Percentiles rank a stretch among this genome's conserved stretches.
These are phyloP conservation scores for Amesomyces nigricolor DNA, from an alignment of 2,329 filamentous ascomycete species.

Conservation along the genomic window DNA sequence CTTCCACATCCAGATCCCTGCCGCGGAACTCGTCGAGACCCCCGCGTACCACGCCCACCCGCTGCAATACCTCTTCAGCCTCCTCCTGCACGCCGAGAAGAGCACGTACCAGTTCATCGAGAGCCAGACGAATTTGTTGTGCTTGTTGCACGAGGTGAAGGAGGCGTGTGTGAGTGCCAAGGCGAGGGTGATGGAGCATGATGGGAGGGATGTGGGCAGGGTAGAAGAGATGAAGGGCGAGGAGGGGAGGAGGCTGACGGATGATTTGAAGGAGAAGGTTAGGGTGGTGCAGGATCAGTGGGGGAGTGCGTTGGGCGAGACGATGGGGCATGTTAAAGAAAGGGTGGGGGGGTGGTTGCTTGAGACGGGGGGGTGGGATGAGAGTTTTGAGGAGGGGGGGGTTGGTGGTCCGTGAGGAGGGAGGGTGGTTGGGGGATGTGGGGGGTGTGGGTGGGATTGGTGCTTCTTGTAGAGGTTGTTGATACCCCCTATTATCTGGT, in stretches of 20 bases:
- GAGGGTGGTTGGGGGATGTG: background rate
- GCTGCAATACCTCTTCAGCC: conserved; percentile 81
- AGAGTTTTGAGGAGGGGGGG: conserved; percentile 57
- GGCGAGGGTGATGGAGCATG: conserved; percentile 57
- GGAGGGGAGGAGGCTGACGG: conserved; percentile 68
- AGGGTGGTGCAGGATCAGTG: conserved; percentile 86
- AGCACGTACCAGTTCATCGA: conserved; percentile 97
- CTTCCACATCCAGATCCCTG: conserved; percentile 73
- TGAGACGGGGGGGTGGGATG: conserved; percentile 82
- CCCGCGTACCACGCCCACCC: conserved; percentile 75
- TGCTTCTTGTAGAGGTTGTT: conserved; percentile 10
- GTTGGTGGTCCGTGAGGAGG: conserved; percentile 40
- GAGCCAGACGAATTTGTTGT: conserved; percentile 84
- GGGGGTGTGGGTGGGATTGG: background rate
- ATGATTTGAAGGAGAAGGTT: conserved; percentile 90
- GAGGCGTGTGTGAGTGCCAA: conserved; percentile 68
- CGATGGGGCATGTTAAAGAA: conserved; percentile 66
- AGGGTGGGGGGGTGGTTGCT: conserved; percentile 68
- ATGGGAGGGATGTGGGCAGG: conserved; percentile 44
- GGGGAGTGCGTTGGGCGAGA: conserved; percentile 76
- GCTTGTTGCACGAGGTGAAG: conserved; percentile 84
- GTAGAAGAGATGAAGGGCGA: conserved; percentile 54
- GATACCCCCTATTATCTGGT: conserved; percentile 22
- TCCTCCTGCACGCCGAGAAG: conserved; percentile 83
- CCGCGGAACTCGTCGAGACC: conserved; percentile 77